Conservation (phyloP, 2,329 filamentous ascomycete genomes). For the Penicillium sclerotiorum region DNA sequence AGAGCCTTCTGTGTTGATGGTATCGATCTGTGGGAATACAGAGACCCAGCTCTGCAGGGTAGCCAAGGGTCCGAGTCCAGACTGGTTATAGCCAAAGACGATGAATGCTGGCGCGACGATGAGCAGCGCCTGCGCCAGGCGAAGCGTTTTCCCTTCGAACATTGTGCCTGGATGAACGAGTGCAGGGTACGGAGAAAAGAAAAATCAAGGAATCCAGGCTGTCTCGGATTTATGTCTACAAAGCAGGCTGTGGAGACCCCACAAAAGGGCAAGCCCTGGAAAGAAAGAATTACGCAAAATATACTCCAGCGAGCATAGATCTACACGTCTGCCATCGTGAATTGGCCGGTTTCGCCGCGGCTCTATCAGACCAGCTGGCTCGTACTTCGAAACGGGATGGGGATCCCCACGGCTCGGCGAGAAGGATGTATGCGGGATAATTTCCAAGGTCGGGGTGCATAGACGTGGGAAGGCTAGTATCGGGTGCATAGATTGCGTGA, state of each 20-base stretch:
- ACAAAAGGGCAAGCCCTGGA: neutral
- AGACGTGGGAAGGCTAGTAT: neutral
- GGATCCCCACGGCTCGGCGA: neutral
- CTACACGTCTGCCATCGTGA: too few relatives aligned
- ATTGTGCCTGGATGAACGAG: neutral
- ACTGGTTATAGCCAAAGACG: constrained; percentile 32
- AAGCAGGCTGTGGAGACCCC: neutral
- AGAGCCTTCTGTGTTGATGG: constrained; percentile 35
- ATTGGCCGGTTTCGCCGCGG: too few relatives aligned
- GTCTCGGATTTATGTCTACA: neutral
- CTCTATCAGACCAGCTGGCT: neutral
- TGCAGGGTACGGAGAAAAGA: neutral
- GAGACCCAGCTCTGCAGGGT: constrained; percentile 39
- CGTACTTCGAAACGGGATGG: neutral
- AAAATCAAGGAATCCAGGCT: neutral
- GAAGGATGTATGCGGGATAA: neutral
- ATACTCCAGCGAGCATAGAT: neutral
- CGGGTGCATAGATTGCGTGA: too few relatives aligned
- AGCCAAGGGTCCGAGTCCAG: constrained; percentile 26
- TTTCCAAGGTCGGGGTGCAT: neutral
- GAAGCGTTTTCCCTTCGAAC: neutral
- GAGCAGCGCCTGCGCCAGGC: constrained; percentile 22
- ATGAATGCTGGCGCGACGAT: constrained; percentile 30
- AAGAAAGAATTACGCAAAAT: neutral
- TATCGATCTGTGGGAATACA: constrained; percentile 59